Conservation (phyloP, 2,329 filamentous ascomycete species). For the Onygena corvina region DNA sequence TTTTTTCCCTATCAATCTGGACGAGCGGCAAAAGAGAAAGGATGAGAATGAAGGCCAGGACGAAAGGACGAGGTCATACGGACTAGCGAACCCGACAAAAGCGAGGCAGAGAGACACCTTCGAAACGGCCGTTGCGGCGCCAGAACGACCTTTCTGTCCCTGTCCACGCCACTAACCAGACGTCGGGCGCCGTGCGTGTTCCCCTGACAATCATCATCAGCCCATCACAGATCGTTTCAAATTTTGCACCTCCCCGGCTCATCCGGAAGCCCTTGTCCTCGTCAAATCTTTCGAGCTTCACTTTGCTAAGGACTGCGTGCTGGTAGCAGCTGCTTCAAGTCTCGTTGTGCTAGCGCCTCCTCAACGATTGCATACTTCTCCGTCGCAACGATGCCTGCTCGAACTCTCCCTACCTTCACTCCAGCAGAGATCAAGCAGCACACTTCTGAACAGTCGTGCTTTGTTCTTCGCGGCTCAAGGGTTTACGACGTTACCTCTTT, state of each 20-base stretch:
- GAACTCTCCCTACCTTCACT: slow-evolving; percentile 72
- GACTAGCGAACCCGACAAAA: too few species aligned
- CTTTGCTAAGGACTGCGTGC: not conserved
- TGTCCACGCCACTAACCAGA: too few species aligned
- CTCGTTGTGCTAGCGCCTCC: not conserved
- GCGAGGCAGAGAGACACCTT: too few species aligned
- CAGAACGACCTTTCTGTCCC: too few species aligned
- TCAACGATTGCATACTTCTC: not conserved
- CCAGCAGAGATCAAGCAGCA: slow-evolving; percentile 69
- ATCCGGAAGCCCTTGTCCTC: slow-evolving; percentile 6
- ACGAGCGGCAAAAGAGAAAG: not conserved
- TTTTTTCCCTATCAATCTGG: too few species aligned
- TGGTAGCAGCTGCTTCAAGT: not conserved
- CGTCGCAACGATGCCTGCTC: slow-evolving; percentile 57
- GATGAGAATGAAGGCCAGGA: not conserved
- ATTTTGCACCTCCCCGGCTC: slow-evolving; percentile 3
- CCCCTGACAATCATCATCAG: not conserved
- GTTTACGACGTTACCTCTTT: slow-evolving; percentile 95
- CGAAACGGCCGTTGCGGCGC: too few species aligned
- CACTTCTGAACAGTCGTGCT: slow-evolving; percentile 72
- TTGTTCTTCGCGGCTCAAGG: slow-evolving; percentile 76
- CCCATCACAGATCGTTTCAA: slow-evolving; percentile 1
- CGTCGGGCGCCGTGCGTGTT: too few species aligned
- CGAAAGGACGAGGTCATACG: too few species aligned
- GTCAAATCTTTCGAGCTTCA: not conserved